Conservation (phyloP, 129 eudicot species). For the Scalesia atractyloides region DNA sequence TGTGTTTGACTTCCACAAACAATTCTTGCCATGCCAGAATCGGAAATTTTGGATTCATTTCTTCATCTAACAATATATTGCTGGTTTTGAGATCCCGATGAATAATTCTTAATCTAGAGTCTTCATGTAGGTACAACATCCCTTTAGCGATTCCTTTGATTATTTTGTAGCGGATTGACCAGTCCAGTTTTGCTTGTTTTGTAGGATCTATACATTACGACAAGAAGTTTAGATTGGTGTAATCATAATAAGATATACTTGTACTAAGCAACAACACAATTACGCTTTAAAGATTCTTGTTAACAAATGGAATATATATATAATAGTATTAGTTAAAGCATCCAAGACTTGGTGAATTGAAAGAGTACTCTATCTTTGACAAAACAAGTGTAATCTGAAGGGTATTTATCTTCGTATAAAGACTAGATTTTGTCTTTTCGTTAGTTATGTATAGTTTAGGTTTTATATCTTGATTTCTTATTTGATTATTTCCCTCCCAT, state of each 20-base stretch:
- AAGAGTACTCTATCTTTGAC: too few species aligned
- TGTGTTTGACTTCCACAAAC: conserved; percentile 27
- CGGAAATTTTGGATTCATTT: conserved; percentile 31
- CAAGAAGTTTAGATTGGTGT: background rate
- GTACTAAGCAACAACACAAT: background rate
- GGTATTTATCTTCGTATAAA: too few species aligned
- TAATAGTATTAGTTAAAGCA: too few species aligned
- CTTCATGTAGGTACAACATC: conserved; percentile 35
- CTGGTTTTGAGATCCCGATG: conserved; percentile 34
- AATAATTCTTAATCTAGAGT: conserved; percentile 32
- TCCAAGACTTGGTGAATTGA: too few species aligned
- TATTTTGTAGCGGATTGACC: conserved; percentile 36
- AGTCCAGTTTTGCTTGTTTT: conserved; percentile 24
- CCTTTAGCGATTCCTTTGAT: conserved; percentile 42
- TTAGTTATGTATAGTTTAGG: too few species aligned
- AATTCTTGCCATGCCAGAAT: conserved; percentile 32
- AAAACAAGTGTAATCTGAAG: too few species aligned
- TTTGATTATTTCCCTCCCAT: too few species aligned
- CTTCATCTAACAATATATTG: conserved; percentile 30
- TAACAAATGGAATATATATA: too few species aligned
- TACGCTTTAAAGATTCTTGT: background rate
- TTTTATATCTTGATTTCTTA: too few species aligned
- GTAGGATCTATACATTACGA: conserved; percentile 19
- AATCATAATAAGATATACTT: background rate
- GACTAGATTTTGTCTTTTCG: too few species aligned